Percentiles rank a stretch among this genome's conserved stretches.
Evolutionary conservation across 2,329 filamentous ascomycete genomes (phyloP).

Genomic region (Verticillium dahliae): DNA sequence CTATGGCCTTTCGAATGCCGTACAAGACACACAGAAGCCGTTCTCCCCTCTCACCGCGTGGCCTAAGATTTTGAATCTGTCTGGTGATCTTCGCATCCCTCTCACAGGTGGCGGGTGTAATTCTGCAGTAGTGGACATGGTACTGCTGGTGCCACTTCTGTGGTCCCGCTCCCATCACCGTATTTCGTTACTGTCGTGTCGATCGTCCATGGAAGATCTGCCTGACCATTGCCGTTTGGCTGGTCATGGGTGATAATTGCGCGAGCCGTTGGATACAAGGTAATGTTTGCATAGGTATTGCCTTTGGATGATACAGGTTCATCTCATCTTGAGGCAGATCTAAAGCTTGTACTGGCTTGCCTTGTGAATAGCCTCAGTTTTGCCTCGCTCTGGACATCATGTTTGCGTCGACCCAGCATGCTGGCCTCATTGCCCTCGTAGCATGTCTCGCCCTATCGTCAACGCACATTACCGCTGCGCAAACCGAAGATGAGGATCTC

Average conservation of each 20-base stretch:
- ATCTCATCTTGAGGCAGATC: neutral
- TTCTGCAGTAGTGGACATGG: neutral
- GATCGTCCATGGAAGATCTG: neutral
- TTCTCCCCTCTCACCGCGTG: no score
- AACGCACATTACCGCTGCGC: constrained; percentile 6
- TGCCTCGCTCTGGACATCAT: neutral
- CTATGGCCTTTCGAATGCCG: no score
- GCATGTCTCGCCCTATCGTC: neutral
- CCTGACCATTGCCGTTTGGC: neutral
- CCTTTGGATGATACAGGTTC: neutral
- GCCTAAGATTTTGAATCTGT: no score
- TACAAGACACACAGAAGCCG: no score
- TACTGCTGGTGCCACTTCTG: neutral
- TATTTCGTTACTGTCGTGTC: neutral
- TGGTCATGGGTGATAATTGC: neutral
- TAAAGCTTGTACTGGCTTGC: neutral
- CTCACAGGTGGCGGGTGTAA: no score
- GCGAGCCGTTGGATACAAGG: neutral
- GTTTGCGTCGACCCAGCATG: neutral
- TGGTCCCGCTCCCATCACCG: neutral
- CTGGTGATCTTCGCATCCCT: no score
- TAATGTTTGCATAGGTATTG: neutral
- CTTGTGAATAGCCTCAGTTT: neutral
- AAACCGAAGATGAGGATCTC: constrained; percentile 23
- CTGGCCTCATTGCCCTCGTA: neutral